Base-by-base conservation (phyloP, 805 yeast species). In the Tetrapisispora fleetii region DNA sequence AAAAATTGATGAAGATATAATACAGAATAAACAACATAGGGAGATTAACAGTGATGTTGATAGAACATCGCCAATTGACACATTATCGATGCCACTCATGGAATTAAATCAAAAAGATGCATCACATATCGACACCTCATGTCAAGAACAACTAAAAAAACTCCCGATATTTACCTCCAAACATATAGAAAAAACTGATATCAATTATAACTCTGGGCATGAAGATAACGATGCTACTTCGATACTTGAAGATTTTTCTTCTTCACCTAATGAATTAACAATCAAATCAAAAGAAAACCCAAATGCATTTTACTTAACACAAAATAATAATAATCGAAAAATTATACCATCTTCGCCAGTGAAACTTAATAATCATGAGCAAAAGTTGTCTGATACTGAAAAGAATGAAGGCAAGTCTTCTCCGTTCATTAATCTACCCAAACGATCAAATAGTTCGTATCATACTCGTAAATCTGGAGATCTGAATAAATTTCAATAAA, bases 261-360 rank as follows among this genome's bases (percentile, higher is more conserved):
- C 40, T 32, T 40, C 47, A 19, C 45, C 40, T 18, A n/a, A 18
- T 16, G 37, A 17, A 27, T 9, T 2, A 24, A 14, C n/a, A 36
- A 36, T 4, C n/a, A 7, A 11, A 21, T 14, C 8, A 5, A 8
- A 14, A 14, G 39, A 33, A 16, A 33, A 42, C 7, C 6, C 5
- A 7, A 16, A 21, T 38, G 28, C 9, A 9, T 17, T 19, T 10
- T 18, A 21, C 13, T 13, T 21, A 14, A 14, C 24, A 19, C 19
- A 35, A 21, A 22, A 1, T 8, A 33, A 49, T 18, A 56, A 59
- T 32, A 56, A 57, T 22, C 55, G 57, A 37, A 52, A 55, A 19
- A 53, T 54, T 4, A 58, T 65, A 52, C 67, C 67, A 11, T 63
- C 67, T 2, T 63, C 67, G 11, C 69, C 67, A 4, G 55, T 59